Evolutionary conservation across 768 basidiomycete genomes (phyloP), one percentile per base, ranked within the genome.

Genomic region (Lactarius sanguifluus): DNA sequence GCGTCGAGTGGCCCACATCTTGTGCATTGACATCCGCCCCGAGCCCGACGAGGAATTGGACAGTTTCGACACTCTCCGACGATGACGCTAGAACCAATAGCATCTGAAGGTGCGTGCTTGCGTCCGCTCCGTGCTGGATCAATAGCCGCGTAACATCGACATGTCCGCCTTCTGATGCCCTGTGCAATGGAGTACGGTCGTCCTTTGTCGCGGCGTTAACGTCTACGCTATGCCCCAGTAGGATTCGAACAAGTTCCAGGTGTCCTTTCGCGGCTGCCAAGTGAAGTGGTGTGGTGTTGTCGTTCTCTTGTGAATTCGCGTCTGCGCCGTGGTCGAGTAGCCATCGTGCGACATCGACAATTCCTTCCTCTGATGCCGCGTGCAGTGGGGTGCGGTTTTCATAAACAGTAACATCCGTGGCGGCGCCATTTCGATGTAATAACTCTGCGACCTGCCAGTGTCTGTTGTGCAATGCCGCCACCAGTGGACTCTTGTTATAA

Each of bases 291-390:
- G 34, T 58, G 13, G 16, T 12, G 2, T 25, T 2, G 12, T 58
- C 2, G 30, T 23, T 1, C 4, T 23, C 34, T 34, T 15, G 57
- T 7, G 57, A 28, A n/a, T 38, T 40, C 13, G 3, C 12, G 8
- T 58, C 36, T 12, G 57, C 57, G 6, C 57, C 57, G 12, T 58
- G 57, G 36, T 58, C 34, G n/a, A 58, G 36, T 13, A 58, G 36
- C 38, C 32, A 36, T 20, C 12, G 34, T 12, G 38, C 38, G 34
- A 40, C 13, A 16, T n/a, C 38, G 2, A 25, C 0, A 3, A 16
- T 4, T 12, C 36, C 10, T 0, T 15, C 20, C 4, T 3, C n/a
- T 7, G 57, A 34, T 58, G 57, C 36, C 13, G 34, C 57, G 36
- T 36, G 57, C 5, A 58, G 36, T 8, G 57, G 38, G 13, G 30